Evolutionary conservation across 495 filamentous ascomycete species (phyloP).

Genomic region (Acidiella bohemica): DNA sequence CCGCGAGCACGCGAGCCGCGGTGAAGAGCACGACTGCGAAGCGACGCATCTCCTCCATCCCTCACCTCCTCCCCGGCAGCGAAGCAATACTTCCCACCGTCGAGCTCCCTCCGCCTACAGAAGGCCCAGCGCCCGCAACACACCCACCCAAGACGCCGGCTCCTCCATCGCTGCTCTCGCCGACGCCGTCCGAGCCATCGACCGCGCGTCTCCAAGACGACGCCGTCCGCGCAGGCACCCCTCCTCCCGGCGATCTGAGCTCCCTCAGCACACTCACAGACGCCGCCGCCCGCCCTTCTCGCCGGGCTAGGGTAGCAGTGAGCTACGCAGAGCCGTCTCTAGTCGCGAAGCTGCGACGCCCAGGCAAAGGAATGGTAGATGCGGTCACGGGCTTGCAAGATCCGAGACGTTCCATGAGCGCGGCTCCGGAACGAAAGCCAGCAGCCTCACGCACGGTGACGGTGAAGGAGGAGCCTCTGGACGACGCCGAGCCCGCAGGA

Average conservation of each 20-base stretch:
- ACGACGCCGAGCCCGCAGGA: constrained; percentile 5
- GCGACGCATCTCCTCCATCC: constrained; percentile 13
- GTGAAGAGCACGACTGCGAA: neutral
- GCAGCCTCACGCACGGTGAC: neutral
- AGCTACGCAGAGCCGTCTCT: constrained; percentile 33
- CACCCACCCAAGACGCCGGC: constrained; percentile 28
- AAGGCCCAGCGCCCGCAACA: neutral
- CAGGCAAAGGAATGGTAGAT: constrained; percentile 28
- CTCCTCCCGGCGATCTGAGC: constrained; percentile 26
- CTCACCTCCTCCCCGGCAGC: constrained; percentile 8
- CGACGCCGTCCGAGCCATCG: constrained; percentile 26
- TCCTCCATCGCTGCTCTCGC: constrained; percentile 24
- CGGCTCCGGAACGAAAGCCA: constrained; percentile 2
- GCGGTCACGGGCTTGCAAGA: constrained; percentile 22
- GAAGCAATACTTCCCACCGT: constrained; percentile 11
- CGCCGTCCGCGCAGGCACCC: constrained; percentile 23
- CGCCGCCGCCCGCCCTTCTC: constrained; percentile 21
- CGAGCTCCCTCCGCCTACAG: constrained; percentile 15
- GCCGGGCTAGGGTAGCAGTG: constrained; percentile 27
- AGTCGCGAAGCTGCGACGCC: constrained; percentile 30
- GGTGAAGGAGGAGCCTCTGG: constrained; percentile 13
- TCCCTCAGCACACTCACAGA: constrained; percentile 7
- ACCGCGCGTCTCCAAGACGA: constrained; percentile 14
- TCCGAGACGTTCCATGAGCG: constrained; percentile 16
- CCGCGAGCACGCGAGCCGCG: neutral